These are phyloP conservation scores for Epichloe scottii DNA, from an alignment of 2,329 filamentous ascomycete genomes.

Conservation along the genomic window DNA sequence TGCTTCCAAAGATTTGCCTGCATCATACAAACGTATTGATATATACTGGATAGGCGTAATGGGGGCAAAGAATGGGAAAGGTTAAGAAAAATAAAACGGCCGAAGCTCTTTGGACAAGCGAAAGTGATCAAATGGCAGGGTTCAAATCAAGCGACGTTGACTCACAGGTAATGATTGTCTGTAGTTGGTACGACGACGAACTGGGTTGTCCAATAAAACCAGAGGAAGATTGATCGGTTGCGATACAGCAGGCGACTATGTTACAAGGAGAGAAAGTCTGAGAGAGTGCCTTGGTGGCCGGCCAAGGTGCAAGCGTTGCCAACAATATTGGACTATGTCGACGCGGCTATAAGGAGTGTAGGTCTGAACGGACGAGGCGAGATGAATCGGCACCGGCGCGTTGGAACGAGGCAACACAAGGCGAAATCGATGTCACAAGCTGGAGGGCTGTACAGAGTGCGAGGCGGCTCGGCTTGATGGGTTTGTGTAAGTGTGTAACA, in stretches of 20 bases:
- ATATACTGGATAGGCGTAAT: background rate
- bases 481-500: constrained; percentile 10
- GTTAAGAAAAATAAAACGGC: background rate
- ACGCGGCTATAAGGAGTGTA: constrained; percentile 14
- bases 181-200: constrained; percentile 18
- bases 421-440: constrained; percentile 17
- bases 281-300: constrained; percentile 19
- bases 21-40: background rate
- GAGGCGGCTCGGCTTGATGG: constrained; percentile 6
- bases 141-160: constrained; percentile 19
- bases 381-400: constrained; percentile 21
- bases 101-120: constrained; percentile 8
- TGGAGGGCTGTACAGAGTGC: constrained; percentile 5
- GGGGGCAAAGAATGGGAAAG: too few relatives aligned
- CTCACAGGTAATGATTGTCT: constrained; percentile 19
- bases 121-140: constrained; percentile 1
- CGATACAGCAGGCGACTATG: constrained; percentile 8
- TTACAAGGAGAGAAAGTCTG: constrained; percentile 11
- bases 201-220: constrained; percentile 1
- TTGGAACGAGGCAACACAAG: constrained; percentile 20
- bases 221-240: background rate
- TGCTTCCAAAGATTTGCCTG: background rate
- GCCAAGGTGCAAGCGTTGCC: constrained; percentile 20
- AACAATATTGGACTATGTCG: constrained; percentile 23
- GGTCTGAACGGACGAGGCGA: constrained; percentile 18